Evolutionary conservation across 495 filamentous ascomycete species (phyloP).

Genomic region (Aspergillus biplanus): DNA sequence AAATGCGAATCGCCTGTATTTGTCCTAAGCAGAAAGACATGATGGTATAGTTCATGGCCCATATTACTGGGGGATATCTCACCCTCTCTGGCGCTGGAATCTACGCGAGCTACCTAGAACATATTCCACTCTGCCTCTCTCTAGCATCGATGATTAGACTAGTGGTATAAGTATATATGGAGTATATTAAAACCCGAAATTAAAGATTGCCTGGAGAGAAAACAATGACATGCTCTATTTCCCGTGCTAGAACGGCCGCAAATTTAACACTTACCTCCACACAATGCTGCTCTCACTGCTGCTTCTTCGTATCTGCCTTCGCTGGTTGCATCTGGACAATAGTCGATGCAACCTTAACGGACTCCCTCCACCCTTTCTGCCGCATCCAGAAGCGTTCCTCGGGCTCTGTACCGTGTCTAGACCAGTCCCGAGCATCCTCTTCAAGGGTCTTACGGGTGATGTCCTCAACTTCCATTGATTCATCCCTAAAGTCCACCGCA

Average conservation of each 20-base stretch:
- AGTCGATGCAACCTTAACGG: conserved; percentile 56
- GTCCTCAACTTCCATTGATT: conserved; percentile 30
- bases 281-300: conserved; percentile 43
- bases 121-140: too few species aligned
- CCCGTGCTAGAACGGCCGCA: background rate
- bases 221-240: too few species aligned
- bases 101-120: too few species aligned
- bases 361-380: conserved; percentile 66
- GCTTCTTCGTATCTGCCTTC: conserved; percentile 57
- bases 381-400: conserved; percentile 71
- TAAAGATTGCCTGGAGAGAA: too few species aligned
- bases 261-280: background rate
- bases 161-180: too few species aligned
- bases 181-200: too few species aligned
- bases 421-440: conserved; percentile 70
- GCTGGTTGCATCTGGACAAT: conserved; percentile 57
- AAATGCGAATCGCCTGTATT: background rate
- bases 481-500: conserved; percentile 15
- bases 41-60: background rate
- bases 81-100: background rate
- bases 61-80: background rate
- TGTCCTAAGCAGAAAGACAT: conserved; percentile 3
- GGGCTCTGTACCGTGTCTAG: conserved; percentile 51
- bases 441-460: conserved; percentile 53
- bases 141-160: too few species aligned